Evolutionary conservation across 768 basidiomycete genomes (phyloP), one percentile per base, ranked within the genome.

Genomic region (Mycena vulgaris): DNA sequence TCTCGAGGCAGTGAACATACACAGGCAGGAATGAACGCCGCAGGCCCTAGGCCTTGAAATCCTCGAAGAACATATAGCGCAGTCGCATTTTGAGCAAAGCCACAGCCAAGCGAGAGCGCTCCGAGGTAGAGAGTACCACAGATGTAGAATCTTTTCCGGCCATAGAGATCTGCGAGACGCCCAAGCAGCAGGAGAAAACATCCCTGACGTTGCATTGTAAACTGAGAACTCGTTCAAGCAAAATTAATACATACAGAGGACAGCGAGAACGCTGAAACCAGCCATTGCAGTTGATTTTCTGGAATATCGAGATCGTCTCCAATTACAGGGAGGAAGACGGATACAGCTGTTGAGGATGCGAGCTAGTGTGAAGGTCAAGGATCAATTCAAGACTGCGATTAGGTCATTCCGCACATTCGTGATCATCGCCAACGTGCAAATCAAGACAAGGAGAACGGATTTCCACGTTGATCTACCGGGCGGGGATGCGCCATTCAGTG

Each of bases 121-220:
- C 80, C 70, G 52, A 87, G 83, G 71, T 81, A 82, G 6, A 78
- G 14, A 48, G 85, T 84, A 16, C 92, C 92, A 3, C 82, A 21
- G 14, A 89, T 42, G 78, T 90, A 93, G 6, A 82, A 81, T 37
- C 78, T 81, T 72, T 89, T 90, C 17, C 90, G 86, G 0, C 92
- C 91, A 61, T 88, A 87, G 1, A 91, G 80, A 70, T 92, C 92
- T 0, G 90, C 89, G 8, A 92, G 78, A 6, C 91, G 82, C 0
- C 92, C 92, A 10, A 88, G 85, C 13, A 90, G 82, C 16, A 92
- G 80, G 5, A 92, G 84, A 23, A 92, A 80, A 70, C 90, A 92
- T 6, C 88, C 90, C 90, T 91, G 45, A 27, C 35, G 37, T 27
- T 48, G 28, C 27, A 49, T 40, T 25, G n/a, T n/a, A n/a, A 49